Evolutionary conservation across 202 grass and related monocot genomes (phyloP), one percentile per base, ranked within the genome.

Genomic region (Digitaria exilis): DNA sequence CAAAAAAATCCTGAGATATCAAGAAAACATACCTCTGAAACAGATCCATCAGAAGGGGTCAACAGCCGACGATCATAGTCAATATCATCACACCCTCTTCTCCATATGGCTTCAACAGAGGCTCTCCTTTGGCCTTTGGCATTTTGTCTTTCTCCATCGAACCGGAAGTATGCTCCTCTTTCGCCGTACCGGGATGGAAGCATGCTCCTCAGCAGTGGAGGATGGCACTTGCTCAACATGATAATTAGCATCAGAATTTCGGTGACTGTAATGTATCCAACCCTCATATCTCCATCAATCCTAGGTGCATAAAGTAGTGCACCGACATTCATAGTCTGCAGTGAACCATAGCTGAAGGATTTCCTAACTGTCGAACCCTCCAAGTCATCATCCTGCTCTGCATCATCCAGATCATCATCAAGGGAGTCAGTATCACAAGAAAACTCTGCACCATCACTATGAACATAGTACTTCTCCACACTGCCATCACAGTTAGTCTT

Each of bases 61-160:
- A 99, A 65, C 34, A 91, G 69, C 43, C 96, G 82, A 12, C 96
- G 85, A 62, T 94, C 96, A 78, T 90, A 94, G 62, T 99, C 93
- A 77, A 99, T 99, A 86, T 96, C 96, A 66, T 99, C 96, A 56
- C 96, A 32, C 96, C 96, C 81, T 96, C 96, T 85, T 99, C 95
- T 31, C 79, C 91, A 75, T 96, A 66, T 67, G 88, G 75, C 86
- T 99, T 99, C 84, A 99, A 84, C 44, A 99, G 83, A 25, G 96
- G 96, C 44, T 99, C 96, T 71, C 96, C 96, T 85, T 96, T 99
- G 25, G 87, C 66, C 76, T 94, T 94, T 18, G 81, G 85, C 55
- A 90, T 42, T 76, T 99, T 82, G 77, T 91, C 79, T 96, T 99
- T 77, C 86, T 94, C 96, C 96, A 99, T 48, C 89, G 86, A 78